Conservation (phyloP, 2,329 filamentous ascomycete species). For the Cyclaneusma minus region DNA sequence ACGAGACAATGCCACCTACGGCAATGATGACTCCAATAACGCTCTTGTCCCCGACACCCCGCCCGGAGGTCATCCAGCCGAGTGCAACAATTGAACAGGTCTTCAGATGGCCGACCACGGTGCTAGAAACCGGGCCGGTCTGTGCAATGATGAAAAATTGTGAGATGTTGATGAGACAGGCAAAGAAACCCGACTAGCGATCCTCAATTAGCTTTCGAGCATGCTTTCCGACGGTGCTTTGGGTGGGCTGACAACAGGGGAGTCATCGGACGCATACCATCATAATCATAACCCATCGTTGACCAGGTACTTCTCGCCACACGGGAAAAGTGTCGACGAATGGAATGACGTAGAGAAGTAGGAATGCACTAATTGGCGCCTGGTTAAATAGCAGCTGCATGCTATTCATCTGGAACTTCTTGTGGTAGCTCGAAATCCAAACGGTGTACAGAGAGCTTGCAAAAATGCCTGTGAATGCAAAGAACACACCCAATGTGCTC, state of each 20-base stretch:
- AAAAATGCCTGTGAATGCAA: constrained; percentile 47
- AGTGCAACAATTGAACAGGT: constrained; percentile 50
- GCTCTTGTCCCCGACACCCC: constrained; percentile 38
- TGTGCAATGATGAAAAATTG: constrained; percentile 48
- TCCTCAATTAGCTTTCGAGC: constrained; percentile 10
- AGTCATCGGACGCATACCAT: constrained; percentile 26
- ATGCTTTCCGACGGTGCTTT: background rate
- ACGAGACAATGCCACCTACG: constrained; percentile 40
- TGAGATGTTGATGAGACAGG: constrained; percentile 48
- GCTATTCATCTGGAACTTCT: constrained; percentile 48
- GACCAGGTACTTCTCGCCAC: constrained; percentile 33
- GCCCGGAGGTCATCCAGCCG: constrained; percentile 40
- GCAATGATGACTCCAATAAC: constrained; percentile 38
- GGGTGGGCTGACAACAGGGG: constrained; percentile 1
- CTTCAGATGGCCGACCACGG: constrained; percentile 50
- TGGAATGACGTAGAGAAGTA: constrained; percentile 50
- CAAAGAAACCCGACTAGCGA: constrained; percentile 42
- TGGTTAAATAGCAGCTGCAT: constrained; percentile 58
- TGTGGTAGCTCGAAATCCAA: constrained; percentile 51
- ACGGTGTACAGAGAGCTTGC: constrained; percentile 54
- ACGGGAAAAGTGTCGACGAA: constrained; percentile 48
- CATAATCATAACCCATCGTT: constrained; percentile 40
- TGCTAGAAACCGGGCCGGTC: constrained; percentile 47
- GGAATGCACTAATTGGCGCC: constrained; percentile 43
- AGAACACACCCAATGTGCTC: constrained; percentile 41